These are phyloP conservation scores for Cadophora malorum DNA, from an alignment of 2,329 filamentous ascomycete species.

Conservation along the genomic window DNA sequence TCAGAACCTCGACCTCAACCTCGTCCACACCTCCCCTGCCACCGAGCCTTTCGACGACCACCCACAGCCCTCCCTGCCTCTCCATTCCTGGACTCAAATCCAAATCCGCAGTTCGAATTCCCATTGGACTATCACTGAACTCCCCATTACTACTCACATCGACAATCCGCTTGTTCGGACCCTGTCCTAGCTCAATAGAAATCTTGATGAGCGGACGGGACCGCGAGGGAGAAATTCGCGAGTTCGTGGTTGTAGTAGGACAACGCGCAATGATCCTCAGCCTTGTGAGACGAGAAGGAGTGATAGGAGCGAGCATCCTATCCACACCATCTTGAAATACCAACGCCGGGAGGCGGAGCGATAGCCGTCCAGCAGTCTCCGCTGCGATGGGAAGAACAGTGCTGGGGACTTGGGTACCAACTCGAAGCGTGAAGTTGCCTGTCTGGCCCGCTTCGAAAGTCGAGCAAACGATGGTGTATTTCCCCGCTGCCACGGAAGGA, in stretches of 20 bases:
- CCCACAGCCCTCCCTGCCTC: slow-evolving; percentile 68
- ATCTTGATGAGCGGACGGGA: slow-evolving; percentile 65
- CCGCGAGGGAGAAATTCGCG: slow-evolving; percentile 13
- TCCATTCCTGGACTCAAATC: slow-evolving; percentile 72
- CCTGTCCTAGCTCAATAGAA: slow-evolving; percentile 74
- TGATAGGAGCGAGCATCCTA: slow-evolving; percentile 51
- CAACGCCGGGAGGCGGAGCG: slow-evolving; percentile 61
- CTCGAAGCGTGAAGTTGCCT: slow-evolving; percentile 74
- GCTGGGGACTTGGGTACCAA: slow-evolving; percentile 69
- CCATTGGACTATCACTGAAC: slow-evolving; percentile 71
- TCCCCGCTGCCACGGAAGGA: slow-evolving; percentile 66
- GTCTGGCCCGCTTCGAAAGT: slow-evolving; percentile 85
- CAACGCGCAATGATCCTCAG: slow-evolving; percentile 37
- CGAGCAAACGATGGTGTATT: slow-evolving; percentile 88
- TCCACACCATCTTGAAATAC: slow-evolving; percentile 57
- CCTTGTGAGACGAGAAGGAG: slow-evolving; percentile 36
- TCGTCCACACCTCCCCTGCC: slow-evolving; percentile 51
- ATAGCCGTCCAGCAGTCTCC: slow-evolving; percentile 77
- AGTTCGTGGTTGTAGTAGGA: neutral
- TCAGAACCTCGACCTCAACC: slow-evolving; percentile 60
- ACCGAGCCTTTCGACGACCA: slow-evolving; percentile 83
- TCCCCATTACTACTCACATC: slow-evolving; percentile 74
- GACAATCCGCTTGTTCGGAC: slow-evolving; percentile 69
- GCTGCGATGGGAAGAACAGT: slow-evolving; percentile 66
- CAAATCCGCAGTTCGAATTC: slow-evolving; percentile 74